Evolutionary conservation across 345 rosid genomes (phyloP).

Genomic region (Toxicodendron radicans): DNA sequence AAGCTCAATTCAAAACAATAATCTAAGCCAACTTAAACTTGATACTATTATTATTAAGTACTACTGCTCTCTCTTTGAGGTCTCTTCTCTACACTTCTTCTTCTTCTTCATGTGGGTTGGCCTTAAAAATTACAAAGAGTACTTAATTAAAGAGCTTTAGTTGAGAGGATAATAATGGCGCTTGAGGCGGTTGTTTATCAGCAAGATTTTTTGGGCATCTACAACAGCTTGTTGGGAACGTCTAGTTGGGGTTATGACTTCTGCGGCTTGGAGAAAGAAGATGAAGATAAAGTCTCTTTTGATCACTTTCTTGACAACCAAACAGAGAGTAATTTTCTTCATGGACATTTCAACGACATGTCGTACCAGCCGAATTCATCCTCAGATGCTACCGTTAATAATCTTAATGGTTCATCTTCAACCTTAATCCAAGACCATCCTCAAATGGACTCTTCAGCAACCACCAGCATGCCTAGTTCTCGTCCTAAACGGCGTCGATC

Average conservation of each 20-base stretch:
- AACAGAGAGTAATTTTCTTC: slow-evolving; percentile 31
- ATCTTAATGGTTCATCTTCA: slow-evolving; percentile 8
- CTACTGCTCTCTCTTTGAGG: background rate
- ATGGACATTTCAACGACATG: slow-evolving; percentile 23
- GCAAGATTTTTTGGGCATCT: slow-evolving; percentile 44
- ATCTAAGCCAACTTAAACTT: slow-evolving; percentile 14
- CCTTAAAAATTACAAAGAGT: background rate
- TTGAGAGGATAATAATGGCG: slow-evolving; percentile 47
- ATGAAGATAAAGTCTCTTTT: slow-evolving; percentile 26
- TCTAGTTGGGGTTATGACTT: slow-evolving; percentile 37
- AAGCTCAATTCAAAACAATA: slow-evolving; percentile 26
- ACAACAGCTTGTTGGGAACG: slow-evolving; percentile 36
- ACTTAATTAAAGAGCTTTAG: background rate
- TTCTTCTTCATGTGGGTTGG: background rate
- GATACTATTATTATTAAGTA: background rate
- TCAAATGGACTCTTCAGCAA: slow-evolving; percentile 21
- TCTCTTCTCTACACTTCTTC: background rate
- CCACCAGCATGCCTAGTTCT: slow-evolving; percentile 14
- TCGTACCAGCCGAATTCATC: slow-evolving; percentile 26
- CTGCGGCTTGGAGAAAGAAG: slow-evolving; percentile 22
- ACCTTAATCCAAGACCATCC: background rate
- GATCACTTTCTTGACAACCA: slow-evolving; percentile 41
- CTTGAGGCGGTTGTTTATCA: slow-evolving; percentile 63
- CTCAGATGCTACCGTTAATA: slow-evolving; percentile 12
- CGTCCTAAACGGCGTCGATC: slow-evolving; percentile 63